phyloP scores from a whole-genome alignment of 805 yeast species.

The Ogataea pini region DNA sequence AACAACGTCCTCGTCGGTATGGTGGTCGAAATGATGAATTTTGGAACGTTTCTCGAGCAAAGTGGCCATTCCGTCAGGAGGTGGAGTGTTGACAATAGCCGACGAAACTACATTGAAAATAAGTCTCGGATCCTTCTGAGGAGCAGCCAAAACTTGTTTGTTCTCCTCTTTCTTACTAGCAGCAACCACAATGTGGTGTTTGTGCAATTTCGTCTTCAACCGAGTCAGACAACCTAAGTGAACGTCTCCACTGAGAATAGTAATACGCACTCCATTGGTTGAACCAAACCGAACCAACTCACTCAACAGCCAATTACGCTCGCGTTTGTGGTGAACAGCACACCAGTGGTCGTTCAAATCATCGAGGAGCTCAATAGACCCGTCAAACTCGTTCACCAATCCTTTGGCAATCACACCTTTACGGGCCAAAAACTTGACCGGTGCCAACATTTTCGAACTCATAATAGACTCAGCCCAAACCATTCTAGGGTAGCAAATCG shows the following conservation, averaged over 20 bases:
- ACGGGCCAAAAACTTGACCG: conserved; percentile 60
- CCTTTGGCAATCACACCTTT: conserved; percentile 68
- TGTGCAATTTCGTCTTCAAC: conserved; percentile 57
- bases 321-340: conserved; percentile 79
- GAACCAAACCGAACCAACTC: conserved; percentile 68
- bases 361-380: conserved; percentile 85
- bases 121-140: conserved; percentile 71
- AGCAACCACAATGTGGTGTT: conserved; percentile 40
- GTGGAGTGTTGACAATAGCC: conserved; percentile 91
- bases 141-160: conserved; percentile 43
- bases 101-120: conserved; percentile 85
- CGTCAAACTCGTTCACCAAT: conserved; percentile 88
- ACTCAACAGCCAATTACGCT: conserved; percentile 70
- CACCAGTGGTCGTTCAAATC: conserved; percentile 98
- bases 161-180: conserved; percentile 40
- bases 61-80: conserved; percentile 82
- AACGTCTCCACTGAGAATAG: conserved; percentile 91
- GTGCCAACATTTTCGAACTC: conserved; percentile 59
- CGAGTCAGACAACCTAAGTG: conserved; percentile 86
- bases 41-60: conserved; percentile 67
- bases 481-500: conserved; percentile 90
- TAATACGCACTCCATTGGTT: conserved; percentile 63
- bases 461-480: conserved; percentile 86
- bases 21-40: conserved; percentile 63
- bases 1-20: conserved; percentile 80